Percentiles rank a stretch among this genome's conserved stretches.
These are phyloP conservation scores for Schwanniomyces yamadae DNA, from an alignment of 805 yeast genomes.

Conservation along the genomic window DNA sequence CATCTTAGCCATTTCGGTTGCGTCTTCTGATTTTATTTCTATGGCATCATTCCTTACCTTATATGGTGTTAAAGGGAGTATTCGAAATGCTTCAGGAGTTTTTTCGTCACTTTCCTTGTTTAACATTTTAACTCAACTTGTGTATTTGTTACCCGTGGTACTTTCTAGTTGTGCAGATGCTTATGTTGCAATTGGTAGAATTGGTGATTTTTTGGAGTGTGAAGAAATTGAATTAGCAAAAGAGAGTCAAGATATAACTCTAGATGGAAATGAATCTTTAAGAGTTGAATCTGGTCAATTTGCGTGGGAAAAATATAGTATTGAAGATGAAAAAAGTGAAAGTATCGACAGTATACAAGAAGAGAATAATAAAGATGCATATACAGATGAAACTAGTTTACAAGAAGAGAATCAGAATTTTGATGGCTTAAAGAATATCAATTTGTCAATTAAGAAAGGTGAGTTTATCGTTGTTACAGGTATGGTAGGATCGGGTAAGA, in stretches of 20 bases:
- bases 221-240: slow-evolving; percentile 5
- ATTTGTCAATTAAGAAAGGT: slow-evolving; percentile 53
- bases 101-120: slow-evolving; percentile 18
- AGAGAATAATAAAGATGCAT: background rate
- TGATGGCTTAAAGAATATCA: slow-evolving; percentile 45
- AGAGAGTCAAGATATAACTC: background rate
- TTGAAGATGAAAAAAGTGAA: slow-evolving; percentile 1
- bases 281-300: slow-evolving; percentile 53
- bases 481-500: slow-evolving; percentile 76
- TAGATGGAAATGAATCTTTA: slow-evolving; percentile 39
- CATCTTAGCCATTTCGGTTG: slow-evolving; percentile 11
- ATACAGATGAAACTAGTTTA: background rate
- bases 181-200: slow-evolving; percentile 10
- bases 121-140: slow-evolving; percentile 11
- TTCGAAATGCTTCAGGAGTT: slow-evolving; percentile 9
- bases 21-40: slow-evolving; percentile 12
- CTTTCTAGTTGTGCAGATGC: slow-evolving; percentile 14
- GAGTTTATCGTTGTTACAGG: slow-evolving; percentile 79
- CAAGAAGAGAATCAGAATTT: slow-evolving; percentile 7
- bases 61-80: slow-evolving; percentile 10
- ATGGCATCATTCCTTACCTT: slow-evolving; percentile 17
- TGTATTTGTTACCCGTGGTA: slow-evolving; percentile 13
- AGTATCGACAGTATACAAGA: background rate
- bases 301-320: slow-evolving; percentile 55
- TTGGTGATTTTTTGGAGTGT: slow-evolving; percentile 7